phyloP scores from a whole-genome alignment of 1,284 basidiomycete species.

The Ceratobasidium sp. region DNA sequence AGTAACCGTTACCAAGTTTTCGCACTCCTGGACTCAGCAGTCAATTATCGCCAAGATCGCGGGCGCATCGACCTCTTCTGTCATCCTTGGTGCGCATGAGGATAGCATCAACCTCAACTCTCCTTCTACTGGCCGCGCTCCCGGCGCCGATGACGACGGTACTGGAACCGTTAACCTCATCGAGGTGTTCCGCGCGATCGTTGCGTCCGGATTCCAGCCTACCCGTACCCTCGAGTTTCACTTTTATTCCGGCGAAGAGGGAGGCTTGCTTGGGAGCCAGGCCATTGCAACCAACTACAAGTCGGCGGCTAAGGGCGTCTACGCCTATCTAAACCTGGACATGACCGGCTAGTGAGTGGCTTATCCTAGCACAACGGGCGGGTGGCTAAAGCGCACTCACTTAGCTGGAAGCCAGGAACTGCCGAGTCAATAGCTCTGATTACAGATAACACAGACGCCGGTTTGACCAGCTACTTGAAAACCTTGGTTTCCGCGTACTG shows the following conservation, averaged over 20 bases:
- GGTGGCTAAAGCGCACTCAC: neutral
- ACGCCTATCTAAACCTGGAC: constrained; percentile 43
- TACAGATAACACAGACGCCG: constrained; percentile 36
- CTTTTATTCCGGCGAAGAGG: constrained; percentile 59
- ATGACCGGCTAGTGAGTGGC: constrained; percentile 44
- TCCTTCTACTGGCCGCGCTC: constrained; percentile 60
- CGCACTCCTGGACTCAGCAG: constrained; percentile 73
- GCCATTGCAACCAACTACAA: constrained; percentile 45
- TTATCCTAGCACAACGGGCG: neutral
- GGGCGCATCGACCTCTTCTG: constrained; percentile 58
- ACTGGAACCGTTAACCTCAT: constrained; percentile 74
- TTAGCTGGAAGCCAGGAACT: constrained; percentile 22
- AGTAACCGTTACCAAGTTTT: constrained; percentile 65
- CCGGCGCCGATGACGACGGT: constrained; percentile 77
- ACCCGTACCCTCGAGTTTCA: constrained; percentile 72
- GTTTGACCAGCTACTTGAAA: constrained; percentile 17
- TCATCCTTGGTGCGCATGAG: constrained; percentile 72
- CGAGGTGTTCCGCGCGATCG: constrained; percentile 68
- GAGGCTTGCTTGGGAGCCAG: constrained; percentile 40
- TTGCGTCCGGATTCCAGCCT: constrained; percentile 64
- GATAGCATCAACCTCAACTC: constrained; percentile 37
- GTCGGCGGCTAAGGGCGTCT: constrained; percentile 38
- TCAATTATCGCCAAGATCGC: constrained; percentile 69
- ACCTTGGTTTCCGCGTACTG: constrained; percentile 34
- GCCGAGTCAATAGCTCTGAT: constrained; percentile 40